phyloP scores from a whole-genome alignment of 805 yeast genomes.

The Saturnispora saitoi region DNA sequence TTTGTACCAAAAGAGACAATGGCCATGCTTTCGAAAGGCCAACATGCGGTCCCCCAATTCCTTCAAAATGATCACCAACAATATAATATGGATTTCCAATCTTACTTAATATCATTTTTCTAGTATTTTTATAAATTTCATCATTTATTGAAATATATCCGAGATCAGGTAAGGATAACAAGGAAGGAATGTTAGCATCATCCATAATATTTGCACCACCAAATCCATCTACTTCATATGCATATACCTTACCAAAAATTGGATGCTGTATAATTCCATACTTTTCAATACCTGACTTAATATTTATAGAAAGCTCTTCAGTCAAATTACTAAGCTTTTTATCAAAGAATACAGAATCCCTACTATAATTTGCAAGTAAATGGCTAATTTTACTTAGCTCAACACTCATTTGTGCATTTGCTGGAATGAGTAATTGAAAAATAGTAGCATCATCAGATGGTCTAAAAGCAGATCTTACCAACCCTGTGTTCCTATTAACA shows the following conservation, averaged over 20 bases:
- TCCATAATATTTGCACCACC: conserved; percentile 73
- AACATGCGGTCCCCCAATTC: conserved; percentile 88
- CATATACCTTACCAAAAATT: conserved; percentile 65
- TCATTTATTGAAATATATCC: conserved; percentile 50
- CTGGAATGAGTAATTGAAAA: conserved; percentile 77
- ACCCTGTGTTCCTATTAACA: conserved; percentile 57
- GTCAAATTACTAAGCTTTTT: conserved; percentile 23
- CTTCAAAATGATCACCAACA: conserved; percentile 53
- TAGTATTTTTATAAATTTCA: conserved; percentile 63
- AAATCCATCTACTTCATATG: conserved; percentile 84
- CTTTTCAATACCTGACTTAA: conserved; percentile 48
- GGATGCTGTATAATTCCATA: conserved; percentile 65
- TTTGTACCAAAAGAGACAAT: conserved; percentile 68
- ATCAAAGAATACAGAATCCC: not conserved
- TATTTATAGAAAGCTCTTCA: conserved; percentile 31
- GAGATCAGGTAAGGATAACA: conserved; percentile 70
- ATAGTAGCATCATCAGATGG: conserved; percentile 85
- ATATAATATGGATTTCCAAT: conserved; percentile 74
- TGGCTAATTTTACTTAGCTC: conserved; percentile 41
- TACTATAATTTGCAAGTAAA: conserved; percentile 16
- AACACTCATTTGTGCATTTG: conserved; percentile 65
- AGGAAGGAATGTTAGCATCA: conserved; percentile 84
- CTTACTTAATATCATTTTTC: conserved; percentile 62
- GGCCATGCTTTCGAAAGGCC: conserved; percentile 86
- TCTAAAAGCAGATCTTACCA: conserved; percentile 75